Evolutionary conservation across 2,329 filamentous ascomycete species (phyloP).

Genomic region (Sclerotinia glacialis): DNA sequence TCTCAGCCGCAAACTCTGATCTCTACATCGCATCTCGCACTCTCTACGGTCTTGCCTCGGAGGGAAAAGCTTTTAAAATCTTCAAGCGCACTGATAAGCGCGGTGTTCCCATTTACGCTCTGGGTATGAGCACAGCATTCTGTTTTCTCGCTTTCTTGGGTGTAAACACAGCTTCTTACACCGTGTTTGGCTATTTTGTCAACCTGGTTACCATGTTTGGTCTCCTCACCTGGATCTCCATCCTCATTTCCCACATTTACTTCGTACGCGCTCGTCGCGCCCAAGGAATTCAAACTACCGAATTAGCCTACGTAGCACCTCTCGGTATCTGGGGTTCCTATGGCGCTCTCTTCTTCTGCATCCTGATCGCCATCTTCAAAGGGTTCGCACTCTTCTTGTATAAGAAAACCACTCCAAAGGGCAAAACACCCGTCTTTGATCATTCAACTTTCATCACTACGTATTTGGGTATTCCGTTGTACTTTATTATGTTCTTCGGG

Average conservation of each 20-base stretch:
- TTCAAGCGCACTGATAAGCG: constrained; percentile 57
- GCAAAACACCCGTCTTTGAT: constrained; percentile 54
- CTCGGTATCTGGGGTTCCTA: constrained; percentile 70
- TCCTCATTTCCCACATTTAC: constrained; percentile 64
- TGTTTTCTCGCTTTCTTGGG: constrained; percentile 68
- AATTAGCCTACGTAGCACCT: constrained; percentile 65
- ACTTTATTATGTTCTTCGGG: constrained; percentile 57
- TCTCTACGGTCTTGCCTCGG: constrained; percentile 65
- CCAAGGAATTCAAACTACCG: constrained; percentile 55
- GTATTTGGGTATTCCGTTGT: constrained; percentile 62
- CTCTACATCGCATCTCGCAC: constrained; percentile 67
- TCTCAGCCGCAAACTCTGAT: constrained; percentile 58
- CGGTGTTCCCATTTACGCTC: constrained; percentile 49
- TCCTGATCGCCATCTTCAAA: constrained; percentile 76
- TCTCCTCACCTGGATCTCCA: constrained; percentile 39
- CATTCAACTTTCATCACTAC: constrained; percentile 64
- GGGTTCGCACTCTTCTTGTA: constrained; percentile 69
- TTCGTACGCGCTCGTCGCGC: constrained; percentile 63
- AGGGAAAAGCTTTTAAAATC: constrained; percentile 61
- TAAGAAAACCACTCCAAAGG: constrained; percentile 37
- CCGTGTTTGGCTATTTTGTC: constrained; percentile 69
- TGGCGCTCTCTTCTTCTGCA: constrained; percentile 66
- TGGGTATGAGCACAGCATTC: constrained; percentile 49
- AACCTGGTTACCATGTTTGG: constrained; percentile 55
- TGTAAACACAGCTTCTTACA: constrained; percentile 54